These are phyloP conservation scores for Coriaria nepalensis DNA, from an alignment of 306 rosid species.

Conservation along the genomic window DNA sequence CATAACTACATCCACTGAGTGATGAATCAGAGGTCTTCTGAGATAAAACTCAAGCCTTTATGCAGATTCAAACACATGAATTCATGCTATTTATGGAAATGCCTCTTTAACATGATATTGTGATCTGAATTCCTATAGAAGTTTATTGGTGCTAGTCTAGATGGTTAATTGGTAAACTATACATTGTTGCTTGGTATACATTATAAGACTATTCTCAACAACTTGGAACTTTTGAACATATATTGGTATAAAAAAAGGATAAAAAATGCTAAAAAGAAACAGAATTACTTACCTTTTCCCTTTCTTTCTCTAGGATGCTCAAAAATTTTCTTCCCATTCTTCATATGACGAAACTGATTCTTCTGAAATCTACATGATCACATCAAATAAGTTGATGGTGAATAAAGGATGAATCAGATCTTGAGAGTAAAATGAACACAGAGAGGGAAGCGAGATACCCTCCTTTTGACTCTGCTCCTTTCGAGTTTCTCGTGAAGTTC, in stretches of 20 bases:
- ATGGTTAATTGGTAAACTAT: too few relatives aligned
- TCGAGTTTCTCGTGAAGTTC: conserved; percentile 36
- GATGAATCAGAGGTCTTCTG: not conserved
- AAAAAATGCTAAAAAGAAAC: not conserved
- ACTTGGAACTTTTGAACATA: too few relatives aligned
- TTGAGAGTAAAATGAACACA: conserved; percentile 4
- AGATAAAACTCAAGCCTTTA: too few relatives aligned
- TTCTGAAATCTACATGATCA: conserved; percentile 47
- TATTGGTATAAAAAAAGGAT: too few relatives aligned
- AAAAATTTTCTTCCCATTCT: conserved; percentile 33
- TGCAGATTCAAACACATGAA: too few relatives aligned
- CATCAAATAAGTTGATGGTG: conserved; percentile 11
- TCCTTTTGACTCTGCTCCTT: conserved; percentile 30
- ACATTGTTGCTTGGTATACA: too few relatives aligned
- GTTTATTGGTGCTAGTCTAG: too few relatives aligned
- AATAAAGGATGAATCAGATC: conserved; percentile 1
- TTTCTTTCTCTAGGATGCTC: conserved; percentile 23
- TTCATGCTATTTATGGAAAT: too few relatives aligned
- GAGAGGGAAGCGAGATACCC: conserved; percentile 24
- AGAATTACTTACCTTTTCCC: conserved; percentile 49
- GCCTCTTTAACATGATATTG: too few relatives aligned
- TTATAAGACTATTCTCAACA: too few relatives aligned
- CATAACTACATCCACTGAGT: not conserved
- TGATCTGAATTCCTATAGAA: too few relatives aligned
- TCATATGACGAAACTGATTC: conserved; percentile 39